Percentiles rank a stretch among this genome's conserved stretches.
These are phyloP conservation scores for Ustilaginoidea virens DNA, from an alignment of 2,329 filamentous ascomycete genomes.

Conservation along the genomic window DNA sequence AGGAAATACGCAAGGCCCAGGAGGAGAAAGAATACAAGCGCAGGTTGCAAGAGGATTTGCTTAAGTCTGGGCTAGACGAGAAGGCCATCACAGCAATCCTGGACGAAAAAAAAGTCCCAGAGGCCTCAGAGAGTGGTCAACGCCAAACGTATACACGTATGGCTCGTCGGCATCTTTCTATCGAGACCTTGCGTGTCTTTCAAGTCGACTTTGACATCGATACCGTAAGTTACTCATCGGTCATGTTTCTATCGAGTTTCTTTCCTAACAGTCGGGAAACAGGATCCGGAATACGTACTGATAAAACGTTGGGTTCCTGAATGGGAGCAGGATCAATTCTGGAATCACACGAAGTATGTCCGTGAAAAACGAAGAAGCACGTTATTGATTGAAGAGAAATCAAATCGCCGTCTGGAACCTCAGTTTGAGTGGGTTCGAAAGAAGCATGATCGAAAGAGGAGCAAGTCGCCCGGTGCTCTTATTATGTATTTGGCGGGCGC, in stretches of 20 bases:
- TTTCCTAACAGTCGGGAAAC: constrained; percentile 1
- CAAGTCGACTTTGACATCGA: constrained; percentile 44
- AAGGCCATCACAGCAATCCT: constrained; percentile 43
- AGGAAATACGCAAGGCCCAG: constrained; percentile 31
- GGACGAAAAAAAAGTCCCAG: constrained; percentile 34
- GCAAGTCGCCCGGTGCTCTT: constrained; percentile 36
- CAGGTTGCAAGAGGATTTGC: constrained; percentile 40
- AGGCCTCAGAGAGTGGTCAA: constrained; percentile 12
- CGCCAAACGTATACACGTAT: constrained; percentile 48
- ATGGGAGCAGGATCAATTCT: constrained; percentile 55
- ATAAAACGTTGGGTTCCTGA: constrained; percentile 62
- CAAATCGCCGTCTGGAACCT: constrained; percentile 25
- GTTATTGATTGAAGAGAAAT: constrained; percentile 31
- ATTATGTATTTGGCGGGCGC: constrained; percentile 43
- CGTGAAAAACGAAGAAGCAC: constrained; percentile 38
- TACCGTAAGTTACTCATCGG: constrained; percentile 30
- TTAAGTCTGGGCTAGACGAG: constrained; percentile 42
- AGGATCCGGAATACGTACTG: constrained; percentile 55
- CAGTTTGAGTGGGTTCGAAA: constrained; percentile 43
- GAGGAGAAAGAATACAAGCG: constrained; percentile 38
- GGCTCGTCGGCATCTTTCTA: constrained; percentile 43
- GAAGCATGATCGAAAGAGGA: constrained; percentile 36
- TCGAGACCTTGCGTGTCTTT: constrained; percentile 42
- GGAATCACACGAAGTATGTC: constrained; percentile 51
- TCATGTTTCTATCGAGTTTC: too few relatives aligned